A percentile compares a stretch with the other conserved stretches of the same genome.
Evolutionary conservation across 208 protist species (phyloP).

Genomic region (Leishmania turanica): DNA sequence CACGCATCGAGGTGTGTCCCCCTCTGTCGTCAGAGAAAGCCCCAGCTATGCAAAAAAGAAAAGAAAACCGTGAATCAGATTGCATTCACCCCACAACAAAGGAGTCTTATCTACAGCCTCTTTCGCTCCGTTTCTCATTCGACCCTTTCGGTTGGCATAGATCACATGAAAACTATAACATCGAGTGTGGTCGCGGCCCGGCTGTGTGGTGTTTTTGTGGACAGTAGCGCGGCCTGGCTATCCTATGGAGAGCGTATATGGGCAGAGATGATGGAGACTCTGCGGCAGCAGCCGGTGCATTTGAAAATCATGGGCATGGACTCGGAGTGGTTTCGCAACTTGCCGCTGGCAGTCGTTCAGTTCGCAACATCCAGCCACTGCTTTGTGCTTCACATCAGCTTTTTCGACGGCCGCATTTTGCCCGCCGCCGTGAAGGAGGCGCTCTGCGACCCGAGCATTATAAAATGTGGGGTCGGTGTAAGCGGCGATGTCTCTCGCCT

Average conservation of each 20-base stretch:
- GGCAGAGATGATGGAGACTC: conserved; percentile 40
- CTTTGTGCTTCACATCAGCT: conserved; percentile 65
- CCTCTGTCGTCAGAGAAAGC: neutral
- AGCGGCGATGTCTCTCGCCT: conserved; percentile 42
- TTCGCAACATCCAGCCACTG: conserved; percentile 56
- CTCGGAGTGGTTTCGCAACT: conserved; percentile 58
- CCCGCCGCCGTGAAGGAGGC: conserved; percentile 27
- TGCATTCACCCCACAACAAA: neutral
- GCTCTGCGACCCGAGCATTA: conserved; percentile 34
- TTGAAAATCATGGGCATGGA: conserved; percentile 52
- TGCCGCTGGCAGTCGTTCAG: conserved; percentile 54
- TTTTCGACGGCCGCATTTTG: conserved; percentile 37
- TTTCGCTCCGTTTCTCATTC: neutral
- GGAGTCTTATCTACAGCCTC: neutral
- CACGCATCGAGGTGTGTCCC: neutral
- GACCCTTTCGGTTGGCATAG: neutral
- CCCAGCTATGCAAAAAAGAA: neutral
- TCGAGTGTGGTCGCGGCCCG: conserved; percentile 14
- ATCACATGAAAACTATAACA: conserved; percentile 21
- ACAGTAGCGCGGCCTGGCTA: conserved; percentile 31
- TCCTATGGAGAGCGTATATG: conserved; percentile 35
- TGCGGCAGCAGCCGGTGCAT: conserved; percentile 20
- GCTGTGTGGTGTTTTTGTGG: conserved; percentile 35
- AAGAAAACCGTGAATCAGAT: neutral
- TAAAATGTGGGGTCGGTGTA: conserved; percentile 62